Evolutionary conservation across 2,329 filamentous ascomycete species (phyloP), one percentile per base, ranked within the genome.

Genomic region (Nigrospora oryzae): DNA sequence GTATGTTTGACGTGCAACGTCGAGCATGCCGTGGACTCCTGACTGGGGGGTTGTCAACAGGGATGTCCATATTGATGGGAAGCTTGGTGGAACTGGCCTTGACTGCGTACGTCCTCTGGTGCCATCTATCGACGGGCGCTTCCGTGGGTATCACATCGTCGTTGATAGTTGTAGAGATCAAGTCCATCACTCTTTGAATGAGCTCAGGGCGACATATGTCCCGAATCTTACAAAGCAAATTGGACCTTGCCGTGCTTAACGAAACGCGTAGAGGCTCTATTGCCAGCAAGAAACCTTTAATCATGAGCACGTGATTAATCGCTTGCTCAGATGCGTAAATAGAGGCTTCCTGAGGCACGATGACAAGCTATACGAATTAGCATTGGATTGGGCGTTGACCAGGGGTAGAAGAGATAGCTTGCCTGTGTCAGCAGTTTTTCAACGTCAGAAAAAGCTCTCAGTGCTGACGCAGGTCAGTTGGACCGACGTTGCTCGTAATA

Each of bases 61-160:
- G 15, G 17, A 28, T 34, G 30, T 28, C 15, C 28, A 39, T 35
- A 14, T 7, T 11, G 15, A 28, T 28, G 23, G 7, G 4, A 28
- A 28, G 23, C 23, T 28, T 5, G 7, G 10, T 7, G 23, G 23
- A 28, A 28, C 53, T 46, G 56, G 82, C 80, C 67, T 85, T 93
- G 31, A 97, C 84, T 17, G 91, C 91, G 66, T 94, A 96, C 1
- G 85, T 87, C 50, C 91, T 75, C 59, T 97, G 91, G 49, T 96
- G 95, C 13, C 90, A 79, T 46, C 95, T 71, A 49, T 96, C 91
- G 5, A 97, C 72, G 0, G 93, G 84, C 17, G 83, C 80, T 39
- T 76, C 86, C 47, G 87, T 84, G 53, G 86, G 94, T 0, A 74
- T 77, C 0, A 89, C 86, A 58, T 95, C 86, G 10, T 86, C 77